Evolutionary conservation across 768 basidiomycete genomes (phyloP), one percentile per base, ranked within the genome.

Genomic region (Chiua virens): DNA sequence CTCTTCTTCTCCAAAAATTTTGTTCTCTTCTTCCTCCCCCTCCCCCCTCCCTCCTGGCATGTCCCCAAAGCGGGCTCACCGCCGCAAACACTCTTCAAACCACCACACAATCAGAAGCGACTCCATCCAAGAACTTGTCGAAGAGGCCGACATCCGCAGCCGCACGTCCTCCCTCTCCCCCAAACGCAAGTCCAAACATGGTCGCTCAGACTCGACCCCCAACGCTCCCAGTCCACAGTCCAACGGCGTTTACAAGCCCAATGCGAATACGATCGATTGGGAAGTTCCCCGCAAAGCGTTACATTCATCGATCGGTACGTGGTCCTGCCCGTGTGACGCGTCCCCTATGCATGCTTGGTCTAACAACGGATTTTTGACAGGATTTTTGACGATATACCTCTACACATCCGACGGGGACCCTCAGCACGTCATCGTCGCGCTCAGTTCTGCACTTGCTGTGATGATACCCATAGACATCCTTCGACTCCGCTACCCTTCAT

Each of bases 231-330:
- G 50, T n/a, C 9, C 54, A 27, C 49, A 37, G 25, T 48, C 50
- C 39, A 22, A 50, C 38, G 46, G 39, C n/a, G 7, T 23, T 15
- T 41, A 42, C 28, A 58, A 55, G 23, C 57, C 59, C 7, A 60
- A 54, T 17, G 52, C 57, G 22, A 62, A 59, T 20, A 5, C 34
- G 11, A 57, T 89, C 27, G 88, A 94, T 70, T 93, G 87, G 85
- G 94, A 97, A 70, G 85, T 97, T 44, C 94, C 94, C 1, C 73
- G 94, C 56, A 97, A 97, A 69, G 70, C 81, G 10, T 67, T 97
- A 39, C 94, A 97, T 69, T 87, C 89, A 13, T 90, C 88, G 4
- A 96, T 96, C 53, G 93, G 92, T 91, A 36, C 27, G 85, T 76
- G 46, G 43, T n/a, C 34, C 35, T 49, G 28, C 15, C 17, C 46